These are phyloP conservation scores for Thelonectria discophora DNA, from an alignment of 2,329 filamentous ascomycete species.

Conservation along the genomic window DNA sequence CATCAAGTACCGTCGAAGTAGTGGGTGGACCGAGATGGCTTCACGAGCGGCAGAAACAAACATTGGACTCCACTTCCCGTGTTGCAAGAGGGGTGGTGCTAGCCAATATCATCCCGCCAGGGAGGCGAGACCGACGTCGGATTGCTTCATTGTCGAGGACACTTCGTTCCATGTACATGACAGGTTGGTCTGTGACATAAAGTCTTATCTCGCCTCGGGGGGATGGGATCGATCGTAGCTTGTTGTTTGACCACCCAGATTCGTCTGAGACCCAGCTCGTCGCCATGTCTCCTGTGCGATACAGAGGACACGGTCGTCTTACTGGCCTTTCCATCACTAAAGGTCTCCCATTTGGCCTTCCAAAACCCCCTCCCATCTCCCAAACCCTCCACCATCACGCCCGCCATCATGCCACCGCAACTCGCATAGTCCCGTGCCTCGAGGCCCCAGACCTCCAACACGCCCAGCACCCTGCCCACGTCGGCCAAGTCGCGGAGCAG, in stretches of 20 bases:
- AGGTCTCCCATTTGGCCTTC: neutral
- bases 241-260: too few species aligned
- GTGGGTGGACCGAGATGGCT: neutral
- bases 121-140: neutral
- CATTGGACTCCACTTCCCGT: neutral
- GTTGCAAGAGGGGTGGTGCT: neutral
- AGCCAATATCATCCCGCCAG: neutral
- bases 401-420: slow-evolving; percentile 15
- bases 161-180: too few species aligned
- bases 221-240: too few species aligned
- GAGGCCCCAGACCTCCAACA: slow-evolving; percentile 25
- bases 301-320: neutral
- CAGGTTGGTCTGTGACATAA: too few species aligned
- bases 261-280: neutral
- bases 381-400: neutral
- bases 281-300: slow-evolving; percentile 13
- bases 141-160: neutral
- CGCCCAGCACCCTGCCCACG: slow-evolving; percentile 30
- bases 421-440: slow-evolving; percentile 19
- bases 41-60: neutral
- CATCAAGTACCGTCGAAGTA: neutral
- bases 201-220: neutral
- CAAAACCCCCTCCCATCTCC: neutral
- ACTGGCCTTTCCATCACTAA: neutral
- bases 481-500: slow-evolving; percentile 27